Evolutionary conservation across 2,329 filamentous ascomycete genomes (phyloP).

Genomic region (Penicillium sp.): DNA sequence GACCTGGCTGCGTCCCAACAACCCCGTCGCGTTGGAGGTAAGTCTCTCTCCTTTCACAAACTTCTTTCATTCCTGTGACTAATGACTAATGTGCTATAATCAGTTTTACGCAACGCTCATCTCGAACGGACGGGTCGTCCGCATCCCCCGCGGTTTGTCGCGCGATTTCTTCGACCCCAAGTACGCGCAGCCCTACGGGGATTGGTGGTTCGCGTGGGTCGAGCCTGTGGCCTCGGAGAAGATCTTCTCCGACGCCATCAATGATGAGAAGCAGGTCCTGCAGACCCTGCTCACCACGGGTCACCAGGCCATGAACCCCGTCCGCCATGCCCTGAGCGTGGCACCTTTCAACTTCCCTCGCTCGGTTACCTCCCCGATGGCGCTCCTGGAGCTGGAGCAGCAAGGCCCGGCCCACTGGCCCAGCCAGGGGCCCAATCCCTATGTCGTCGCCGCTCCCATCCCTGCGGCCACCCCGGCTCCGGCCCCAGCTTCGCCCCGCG

Average conservation of each 20-base stretch:
- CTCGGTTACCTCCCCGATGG: background rate
- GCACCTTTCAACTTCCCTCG: background rate
- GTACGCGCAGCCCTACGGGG: slow-evolving; percentile 12
- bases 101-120: slow-evolving; percentile 21
- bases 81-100: slow-evolving; percentile 11
- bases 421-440: background rate
- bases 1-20: slow-evolving; percentile 32
- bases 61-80: background rate
- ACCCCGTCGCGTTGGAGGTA: slow-evolving; percentile 38
- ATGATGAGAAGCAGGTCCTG: slow-evolving; percentile 16
- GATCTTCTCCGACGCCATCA: slow-evolving; percentile 11
- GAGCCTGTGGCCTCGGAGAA: background rate
- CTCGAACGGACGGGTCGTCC: background rate
- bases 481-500: too few relatives aligned
- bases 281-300: slow-evolving; percentile 20
- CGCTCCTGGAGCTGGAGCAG: background rate
- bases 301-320: background rate
- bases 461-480: background rate
- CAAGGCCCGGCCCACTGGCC: background rate
- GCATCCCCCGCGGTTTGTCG: slow-evolving; percentile 7
- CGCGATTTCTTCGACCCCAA: slow-evolving; percentile 1
- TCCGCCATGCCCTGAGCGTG: background rate
- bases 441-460: background rate
- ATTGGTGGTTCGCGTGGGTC: slow-evolving; percentile 17
- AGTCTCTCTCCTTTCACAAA: slow-evolving; percentile 11